These are phyloP conservation scores for Peronospora destructor DNA, from an alignment of 352 stramenopile genomes.

Conservation along the genomic window DNA sequence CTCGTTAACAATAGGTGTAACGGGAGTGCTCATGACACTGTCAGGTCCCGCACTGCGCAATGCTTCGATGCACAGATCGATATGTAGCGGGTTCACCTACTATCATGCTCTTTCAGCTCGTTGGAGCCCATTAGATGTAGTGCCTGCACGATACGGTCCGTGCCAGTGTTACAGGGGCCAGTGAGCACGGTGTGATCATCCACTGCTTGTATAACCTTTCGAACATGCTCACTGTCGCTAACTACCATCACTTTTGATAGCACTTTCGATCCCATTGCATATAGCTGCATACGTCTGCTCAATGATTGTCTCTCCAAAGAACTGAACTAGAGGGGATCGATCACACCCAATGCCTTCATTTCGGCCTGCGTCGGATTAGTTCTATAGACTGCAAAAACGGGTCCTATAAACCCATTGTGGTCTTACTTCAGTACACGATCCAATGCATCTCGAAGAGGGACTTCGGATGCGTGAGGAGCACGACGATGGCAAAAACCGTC, in stretches of 20 bases:
- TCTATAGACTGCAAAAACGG: background rate
- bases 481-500: constrained; percentile 42
- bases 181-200: constrained; percentile 56
- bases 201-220: constrained; percentile 36
- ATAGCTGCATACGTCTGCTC: constrained; percentile 75
- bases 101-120: constrained; percentile 52
- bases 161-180: constrained; percentile 58
- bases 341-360: constrained; percentile 70
- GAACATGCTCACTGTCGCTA: constrained; percentile 63
- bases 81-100: constrained; percentile 72
- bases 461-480: constrained; percentile 39
- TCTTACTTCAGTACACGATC: background rate
- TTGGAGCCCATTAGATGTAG: constrained; percentile 32
- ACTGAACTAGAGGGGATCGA: constrained; percentile 60
- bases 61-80: constrained; percentile 59
- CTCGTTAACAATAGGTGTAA: constrained; percentile 55
- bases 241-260: constrained; percentile 73
- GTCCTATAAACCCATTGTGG: background rate
- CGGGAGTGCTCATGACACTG: constrained; percentile 74
- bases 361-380: background rate
- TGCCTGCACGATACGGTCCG: constrained; percentile 67
- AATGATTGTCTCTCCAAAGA: constrained; percentile 78
- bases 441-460: constrained; percentile 53
- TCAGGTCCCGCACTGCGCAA: constrained; percentile 37
- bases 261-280: constrained; percentile 32